Conservation (phyloP, 176 grass and related monocot genomes). For the Aegilops speltoides region DNA sequence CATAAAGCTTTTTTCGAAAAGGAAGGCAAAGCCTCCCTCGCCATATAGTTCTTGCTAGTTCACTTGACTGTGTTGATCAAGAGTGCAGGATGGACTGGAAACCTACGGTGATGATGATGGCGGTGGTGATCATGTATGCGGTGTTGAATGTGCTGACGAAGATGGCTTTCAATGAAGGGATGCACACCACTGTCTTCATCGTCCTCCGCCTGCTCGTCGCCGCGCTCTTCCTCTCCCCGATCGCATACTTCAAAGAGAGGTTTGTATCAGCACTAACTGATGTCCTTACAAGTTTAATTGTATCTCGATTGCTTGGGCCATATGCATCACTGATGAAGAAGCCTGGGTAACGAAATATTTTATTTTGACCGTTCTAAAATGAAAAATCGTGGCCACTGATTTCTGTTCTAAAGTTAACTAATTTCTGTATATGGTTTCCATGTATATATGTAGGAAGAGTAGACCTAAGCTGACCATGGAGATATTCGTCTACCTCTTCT, state of each 20-base stretch:
- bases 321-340: too few species aligned
- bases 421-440: too few species aligned
- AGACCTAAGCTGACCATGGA: too few species aligned
- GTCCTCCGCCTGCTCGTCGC: conserved; percentile 68
- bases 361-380: background rate
- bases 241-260: conserved; percentile 79
- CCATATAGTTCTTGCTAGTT: background rate
- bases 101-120: conserved; percentile 44
- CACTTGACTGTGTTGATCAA: background rate
- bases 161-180: conserved; percentile 66
- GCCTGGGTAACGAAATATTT: background rate
- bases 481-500: too few species aligned
- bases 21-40: background rate
- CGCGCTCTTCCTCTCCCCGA: conserved; percentile 54
- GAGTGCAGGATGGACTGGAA: background rate
- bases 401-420: too few species aligned
- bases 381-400: background rate
- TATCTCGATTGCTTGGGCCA: too few species aligned
- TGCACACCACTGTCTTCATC: conserved; percentile 63
- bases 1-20: background rate
- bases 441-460: too few species aligned
- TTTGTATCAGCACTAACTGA: background rate
- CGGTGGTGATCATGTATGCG: conserved; percentile 40
- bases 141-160: conserved; percentile 61
- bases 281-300: background rate